Base-by-base conservation (phyloP, 208 protist genomes). In the Novymonas esmeraldas region DNA sequence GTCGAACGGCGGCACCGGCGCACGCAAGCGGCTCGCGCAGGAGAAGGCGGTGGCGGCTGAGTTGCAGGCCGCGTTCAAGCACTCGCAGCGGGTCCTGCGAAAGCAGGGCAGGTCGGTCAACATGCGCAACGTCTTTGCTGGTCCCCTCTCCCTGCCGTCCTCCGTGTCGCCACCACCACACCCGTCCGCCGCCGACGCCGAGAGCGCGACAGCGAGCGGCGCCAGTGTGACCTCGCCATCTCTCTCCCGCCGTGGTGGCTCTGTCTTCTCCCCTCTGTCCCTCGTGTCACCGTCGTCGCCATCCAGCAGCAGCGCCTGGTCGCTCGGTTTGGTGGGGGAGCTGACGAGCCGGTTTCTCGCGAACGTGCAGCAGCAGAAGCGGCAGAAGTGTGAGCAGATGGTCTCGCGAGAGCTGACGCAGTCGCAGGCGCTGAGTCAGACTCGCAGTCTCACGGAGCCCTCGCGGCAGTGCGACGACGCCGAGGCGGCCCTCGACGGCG, bases 281-380 rank as follows among this genome's bases (percentile, higher is more conserved):
- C 28, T 55, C 18, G 29, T 58, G 33, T 71, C 70, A 45, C 76
- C 70, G 33, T 62, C 50, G 33, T 69, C 76, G 24, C 67, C 80
- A 3, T 62, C 75, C n/a, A 45, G 42, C 48, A 76, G 82, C 39
- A 85, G 82, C 10, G 59, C 65, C 11, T 95, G 90, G 88, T 92
- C 84, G 3, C 84, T 87, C 0, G 46, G 64, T 11, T 42, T 89
- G 9, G 85, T 79, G 0, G 70, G 62, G 0, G 77, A 81, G 67
- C 81, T 95, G 65, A 95, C 90, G 18, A 86, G 66, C 57, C 83
- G 69, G n/a, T 93, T 95, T 54, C 75, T 95, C 18, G 79, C 82
- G 20, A 81, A 64, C 45, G 85, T 93, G 29, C 51, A 85, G 39
- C 70, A 82, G 42, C 73, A 86, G 61, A 78, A 84, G 41, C 67